Evolutionary conservation across 116 monocot species (phyloP).

Genomic region (Trichopus zeylanicus): DNA sequence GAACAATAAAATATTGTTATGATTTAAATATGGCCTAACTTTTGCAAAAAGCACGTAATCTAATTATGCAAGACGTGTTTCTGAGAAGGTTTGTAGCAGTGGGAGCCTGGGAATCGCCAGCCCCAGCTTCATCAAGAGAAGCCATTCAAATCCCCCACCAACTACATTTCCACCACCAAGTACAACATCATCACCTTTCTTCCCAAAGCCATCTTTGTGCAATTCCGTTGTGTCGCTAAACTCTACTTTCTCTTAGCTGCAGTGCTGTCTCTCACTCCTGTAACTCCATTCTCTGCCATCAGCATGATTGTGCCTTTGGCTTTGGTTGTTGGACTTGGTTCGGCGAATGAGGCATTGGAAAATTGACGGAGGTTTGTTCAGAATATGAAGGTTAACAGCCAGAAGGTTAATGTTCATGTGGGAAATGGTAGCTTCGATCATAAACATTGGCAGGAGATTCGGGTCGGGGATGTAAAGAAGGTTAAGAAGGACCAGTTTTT

Average conservation of each 20-base stretch:
- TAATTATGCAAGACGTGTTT: too few species aligned
- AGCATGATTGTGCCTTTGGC: slow-evolving; percentile 89
- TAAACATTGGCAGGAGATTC: slow-evolving; percentile 73
- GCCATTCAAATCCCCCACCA: slow-evolving; percentile 74
- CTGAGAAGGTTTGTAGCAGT: too few species aligned
- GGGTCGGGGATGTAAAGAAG: slow-evolving; percentile 78
- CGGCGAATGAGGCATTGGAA: slow-evolving; percentile 87
- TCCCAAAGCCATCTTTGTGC: slow-evolving; percentile 92
- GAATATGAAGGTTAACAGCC: slow-evolving; percentile 83
- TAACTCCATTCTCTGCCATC: slow-evolving; percentile 70
- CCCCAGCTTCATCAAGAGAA: slow-evolving; percentile 55
- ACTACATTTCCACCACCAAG: slow-evolving; percentile 91
- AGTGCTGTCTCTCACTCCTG: slow-evolving; percentile 71
- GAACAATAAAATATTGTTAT: too few species aligned
- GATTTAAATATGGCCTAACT: too few species aligned
- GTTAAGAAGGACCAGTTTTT: slow-evolving; percentile 89
- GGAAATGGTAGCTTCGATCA: slow-evolving; percentile 55
- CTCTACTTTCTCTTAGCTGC: slow-evolving; percentile 83
- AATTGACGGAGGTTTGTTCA: slow-evolving; percentile 91
- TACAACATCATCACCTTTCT: slow-evolving; percentile 90
- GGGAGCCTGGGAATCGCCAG: too few species aligned
- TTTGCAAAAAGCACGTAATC: too few species aligned
- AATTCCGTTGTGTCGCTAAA: slow-evolving; percentile 88
- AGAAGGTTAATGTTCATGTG: slow-evolving; percentile 61
- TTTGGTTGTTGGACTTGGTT: slow-evolving; percentile 85